Base-by-base conservation (phyloP, 192 early-diverging fungal genomes). In the Backusella tuberculispora region DNA sequence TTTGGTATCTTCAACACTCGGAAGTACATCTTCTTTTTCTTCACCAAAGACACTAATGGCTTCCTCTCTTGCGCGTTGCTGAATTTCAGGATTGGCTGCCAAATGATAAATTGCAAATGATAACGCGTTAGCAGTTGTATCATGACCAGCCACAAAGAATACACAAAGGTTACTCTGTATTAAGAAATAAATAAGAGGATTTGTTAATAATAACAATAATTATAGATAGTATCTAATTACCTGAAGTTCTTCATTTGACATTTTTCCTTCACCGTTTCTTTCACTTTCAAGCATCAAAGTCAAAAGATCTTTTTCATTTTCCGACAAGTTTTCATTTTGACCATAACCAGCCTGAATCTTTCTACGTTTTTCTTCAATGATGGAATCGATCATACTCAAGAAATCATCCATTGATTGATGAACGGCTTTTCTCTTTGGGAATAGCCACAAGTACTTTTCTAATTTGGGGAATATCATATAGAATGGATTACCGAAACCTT, bases 121-220 rank as follows among this genome's bases (percentile, higher is more conserved):
- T 43, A 91, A 77, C 46, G 87, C 78, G 63, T 85, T 86, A 29
- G 88, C 87, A 3, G 87, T 89, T 42, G 85, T 89, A 63, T 89
- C 87, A 45, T 87, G 83, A 60, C 86, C 89, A 26, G 87, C 89
- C 37, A 88, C 75, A 43, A 87, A 88, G 75, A 90, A 89, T 53
- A 86, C 76, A 50, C 74, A 75, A 0, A 75, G 46, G 19, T 75
- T 75, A 38, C 74, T 66, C 74, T 75, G 45, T 42, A 21, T 14
- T 26, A 21, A 74, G 15, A 29, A 26, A 44, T 13, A 64, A 17
- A 42, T 10, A 3, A 26, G 15, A 41, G 2, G 1, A 40, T 3
- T 19, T 12, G 2, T 26, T 60, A 1, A 29, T 1, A 12, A 26
- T 15, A 26, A 29, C 2, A 26, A 60, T n/a, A 15, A 17, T 4